Percentiles rank a stretch among this genome's conserved stretches.
Evolutionary conservation across 2,329 filamentous ascomycete species (phyloP).

Genomic region (Blastomyces parvus): DNA sequence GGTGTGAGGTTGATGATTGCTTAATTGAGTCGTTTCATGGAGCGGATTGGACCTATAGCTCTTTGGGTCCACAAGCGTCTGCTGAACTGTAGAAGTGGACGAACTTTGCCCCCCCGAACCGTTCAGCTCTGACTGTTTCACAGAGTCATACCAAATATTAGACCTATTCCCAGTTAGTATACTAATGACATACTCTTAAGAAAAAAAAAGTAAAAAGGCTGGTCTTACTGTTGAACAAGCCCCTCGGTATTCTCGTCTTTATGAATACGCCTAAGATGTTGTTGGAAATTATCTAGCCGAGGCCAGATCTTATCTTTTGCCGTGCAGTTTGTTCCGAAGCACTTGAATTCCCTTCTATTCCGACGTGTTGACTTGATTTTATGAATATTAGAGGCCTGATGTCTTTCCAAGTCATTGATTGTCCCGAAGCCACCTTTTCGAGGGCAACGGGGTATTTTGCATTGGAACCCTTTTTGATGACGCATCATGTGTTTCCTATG

Average conservation of each 20-base stretch:
- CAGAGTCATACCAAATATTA: conserved; percentile 28
- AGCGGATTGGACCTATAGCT: neutral
- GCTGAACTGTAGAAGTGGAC: neutral
- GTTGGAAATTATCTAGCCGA: conserved; percentile 75
- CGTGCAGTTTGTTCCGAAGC: conserved; percentile 48
- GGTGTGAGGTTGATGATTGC: neutral
- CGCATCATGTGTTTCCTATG: conserved; percentile 65
- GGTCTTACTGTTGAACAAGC: conserved; percentile 22
- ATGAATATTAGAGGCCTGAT: conserved; percentile 34
- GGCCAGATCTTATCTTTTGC: conserved; percentile 64
- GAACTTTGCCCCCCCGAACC: neutral
- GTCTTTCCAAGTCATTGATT: conserved; percentile 69
- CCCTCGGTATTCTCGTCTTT: conserved; percentile 34
- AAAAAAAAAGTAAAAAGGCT: conserved; percentile 36
- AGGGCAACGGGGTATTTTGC: conserved; percentile 48
- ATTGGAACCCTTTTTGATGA: conserved; percentile 59
- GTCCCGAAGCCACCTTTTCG: conserved; percentile 66
- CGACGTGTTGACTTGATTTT: conserved; percentile 38
- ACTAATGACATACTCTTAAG: conserved; percentile 35
- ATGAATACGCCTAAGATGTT: conserved; percentile 66
- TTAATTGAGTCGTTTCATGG: neutral
- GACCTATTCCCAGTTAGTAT: conserved; percentile 21
- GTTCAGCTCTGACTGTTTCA: conserved; percentile 10
- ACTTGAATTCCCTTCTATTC: conserved; percentile 49
- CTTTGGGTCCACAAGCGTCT: neutral